Percentiles rank a stretch among this genome's conserved stretches.
These are phyloP conservation scores for Zoysia pacifica DNA, from an alignment of 176 grass and related monocot species.

Conservation along the genomic window DNA sequence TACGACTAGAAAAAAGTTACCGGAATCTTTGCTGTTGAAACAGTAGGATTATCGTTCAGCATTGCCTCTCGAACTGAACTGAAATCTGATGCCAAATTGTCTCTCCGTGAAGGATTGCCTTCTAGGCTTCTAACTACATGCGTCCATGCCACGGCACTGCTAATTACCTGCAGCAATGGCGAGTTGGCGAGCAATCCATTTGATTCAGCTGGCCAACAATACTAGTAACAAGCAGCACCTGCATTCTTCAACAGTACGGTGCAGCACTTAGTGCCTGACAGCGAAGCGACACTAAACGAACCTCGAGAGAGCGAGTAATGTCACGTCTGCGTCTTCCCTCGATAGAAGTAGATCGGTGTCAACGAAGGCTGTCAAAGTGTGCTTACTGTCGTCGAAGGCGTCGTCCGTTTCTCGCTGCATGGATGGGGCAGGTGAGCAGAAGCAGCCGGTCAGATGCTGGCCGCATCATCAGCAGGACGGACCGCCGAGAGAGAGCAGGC, in stretches of 20 bases:
- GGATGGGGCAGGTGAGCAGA: too few relatives aligned
- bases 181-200: background rate
- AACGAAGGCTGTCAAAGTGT: too few relatives aligned
- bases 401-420: too few relatives aligned
- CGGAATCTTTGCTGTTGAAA: background rate
- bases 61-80: too few relatives aligned
- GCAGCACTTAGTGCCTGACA: background rate
- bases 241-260: background rate
- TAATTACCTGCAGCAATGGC: constrained; percentile 4
- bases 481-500: too few relatives aligned
- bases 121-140: background rate
- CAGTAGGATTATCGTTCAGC: too few relatives aligned
- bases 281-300: background rate
- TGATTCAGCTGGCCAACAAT: background rate
- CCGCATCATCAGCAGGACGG: too few relatives aligned
- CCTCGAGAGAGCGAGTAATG: background rate
- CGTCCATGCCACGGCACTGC: constrained; percentile 29
- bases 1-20: too few relatives aligned
- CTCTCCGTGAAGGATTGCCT: background rate
- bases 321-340: too few relatives aligned
- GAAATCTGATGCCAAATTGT: background rate
- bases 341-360: too few relatives aligned
- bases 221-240: background rate
- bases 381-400: too few relatives aligned
- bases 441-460: too few relatives aligned